phyloP scores from a whole-genome alignment of 164 flowering plant species.

The Magnolia changhungtana region DNA sequence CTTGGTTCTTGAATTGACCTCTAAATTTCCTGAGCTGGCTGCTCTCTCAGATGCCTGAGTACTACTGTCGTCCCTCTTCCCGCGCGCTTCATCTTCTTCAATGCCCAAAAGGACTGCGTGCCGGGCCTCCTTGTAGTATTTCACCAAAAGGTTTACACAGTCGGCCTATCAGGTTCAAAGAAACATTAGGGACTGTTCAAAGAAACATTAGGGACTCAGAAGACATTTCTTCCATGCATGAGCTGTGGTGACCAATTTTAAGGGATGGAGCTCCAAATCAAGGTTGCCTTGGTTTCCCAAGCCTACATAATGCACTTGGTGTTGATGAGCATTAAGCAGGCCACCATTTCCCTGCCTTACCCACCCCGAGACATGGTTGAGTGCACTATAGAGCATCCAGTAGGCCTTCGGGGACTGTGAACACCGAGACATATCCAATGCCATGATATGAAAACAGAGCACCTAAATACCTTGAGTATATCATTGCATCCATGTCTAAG shows the following conservation, averaged over 20 bases:
- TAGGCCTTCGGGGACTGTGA: neutral
- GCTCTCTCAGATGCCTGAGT: constrained; percentile 31
- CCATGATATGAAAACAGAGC: neutral
- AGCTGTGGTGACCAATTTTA: neutral
- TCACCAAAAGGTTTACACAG: constrained; percentile 78
- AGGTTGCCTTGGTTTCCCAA: neutral
- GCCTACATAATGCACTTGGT: neutral
- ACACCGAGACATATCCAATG: neutral
- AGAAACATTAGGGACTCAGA: neutral
- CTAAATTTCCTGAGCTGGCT: constrained; percentile 34
- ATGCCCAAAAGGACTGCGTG: constrained; percentile 72
- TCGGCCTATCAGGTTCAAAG: constrained; percentile 59
- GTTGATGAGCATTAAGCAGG: neutral
- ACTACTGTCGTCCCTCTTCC: constrained; percentile 38
- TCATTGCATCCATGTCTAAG: constrained; percentile 96
- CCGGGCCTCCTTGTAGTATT: constrained; percentile 85
- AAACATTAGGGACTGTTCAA: constrained; percentile 2
- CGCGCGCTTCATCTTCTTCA: constrained; percentile 61
- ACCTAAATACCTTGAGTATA: constrained; percentile 74
- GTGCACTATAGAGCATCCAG: neutral
- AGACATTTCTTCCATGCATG: neutral
- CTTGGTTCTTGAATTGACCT: constrained; percentile 69
- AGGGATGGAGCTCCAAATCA: neutral
- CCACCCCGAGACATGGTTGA: neutral
- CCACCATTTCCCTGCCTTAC: neutral